Conservation (phyloP, 2,329 filamentous ascomycete genomes). For the Plenodomus tracheiphilus region DNA sequence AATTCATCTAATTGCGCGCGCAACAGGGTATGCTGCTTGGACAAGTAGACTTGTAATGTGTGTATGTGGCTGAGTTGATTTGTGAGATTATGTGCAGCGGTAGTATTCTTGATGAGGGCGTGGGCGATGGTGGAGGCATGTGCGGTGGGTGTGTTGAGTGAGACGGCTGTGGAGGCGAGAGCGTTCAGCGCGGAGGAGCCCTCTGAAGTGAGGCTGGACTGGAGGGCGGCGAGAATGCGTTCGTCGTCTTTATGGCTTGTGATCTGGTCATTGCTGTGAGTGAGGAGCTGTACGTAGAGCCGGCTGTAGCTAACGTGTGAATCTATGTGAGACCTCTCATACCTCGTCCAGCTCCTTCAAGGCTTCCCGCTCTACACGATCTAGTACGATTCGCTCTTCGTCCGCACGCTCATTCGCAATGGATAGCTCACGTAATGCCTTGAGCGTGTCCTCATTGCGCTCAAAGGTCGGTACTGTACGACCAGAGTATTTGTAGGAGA, state of each 20-base stretch:
- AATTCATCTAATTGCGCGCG: conserved; percentile 36
- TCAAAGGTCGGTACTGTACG: conserved; percentile 75
- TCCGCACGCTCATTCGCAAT: conserved; percentile 77
- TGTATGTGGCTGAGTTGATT: conserved; percentile 40
- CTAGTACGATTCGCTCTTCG: conserved; percentile 65
- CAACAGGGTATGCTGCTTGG: conserved; percentile 36
- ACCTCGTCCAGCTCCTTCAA: conserved; percentile 56
- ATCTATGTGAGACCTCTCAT: conserved; percentile 9
- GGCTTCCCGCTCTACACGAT: conserved; percentile 62
- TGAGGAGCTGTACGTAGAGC: conserved; percentile 6
- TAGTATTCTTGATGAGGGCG: conserved; percentile 39
- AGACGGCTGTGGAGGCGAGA: conserved; percentile 43
- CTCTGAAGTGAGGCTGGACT: conserved; percentile 29
- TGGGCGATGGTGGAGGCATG: conserved; percentile 38
- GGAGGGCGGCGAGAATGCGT: conserved; percentile 29
- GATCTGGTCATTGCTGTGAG: conserved; percentile 21
- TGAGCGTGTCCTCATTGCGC: conserved; percentile 81
- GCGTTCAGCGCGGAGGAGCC: conserved; percentile 38
- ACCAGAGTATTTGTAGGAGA: conserved; percentile 67
- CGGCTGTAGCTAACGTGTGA: conserved; percentile 9
- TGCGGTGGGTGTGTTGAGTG: conserved; percentile 39
- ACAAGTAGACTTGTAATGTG: conserved; percentile 38
- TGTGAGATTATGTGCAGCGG: conserved; percentile 32
- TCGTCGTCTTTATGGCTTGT: conserved; percentile 21
- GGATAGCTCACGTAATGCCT: conserved; percentile 72